phyloP scores from a whole-genome alignment of 1,284 basidiomycete species.

The Ceraceosorus guamensis region DNA sequence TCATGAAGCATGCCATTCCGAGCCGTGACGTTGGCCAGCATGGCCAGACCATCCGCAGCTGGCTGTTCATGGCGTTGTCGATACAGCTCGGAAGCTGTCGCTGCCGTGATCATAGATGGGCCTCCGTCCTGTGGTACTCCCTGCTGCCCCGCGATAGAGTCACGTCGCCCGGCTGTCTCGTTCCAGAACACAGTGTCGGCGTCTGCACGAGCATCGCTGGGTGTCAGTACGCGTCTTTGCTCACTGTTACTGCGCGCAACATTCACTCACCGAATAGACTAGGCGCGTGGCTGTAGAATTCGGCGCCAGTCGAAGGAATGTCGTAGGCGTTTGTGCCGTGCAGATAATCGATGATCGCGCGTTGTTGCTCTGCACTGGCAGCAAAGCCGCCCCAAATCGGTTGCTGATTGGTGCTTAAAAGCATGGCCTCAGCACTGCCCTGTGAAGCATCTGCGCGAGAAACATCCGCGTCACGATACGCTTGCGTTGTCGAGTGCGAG shows the following conservation, averaged over 20 bases:
- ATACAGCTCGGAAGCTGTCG: not conserved
- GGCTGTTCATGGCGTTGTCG: constrained; percentile 7
- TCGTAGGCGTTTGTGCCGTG: not conserved
- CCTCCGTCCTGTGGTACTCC: not conserved
- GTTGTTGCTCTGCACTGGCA: not conserved
- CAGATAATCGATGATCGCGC: not conserved
- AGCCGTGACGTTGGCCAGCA: not conserved
- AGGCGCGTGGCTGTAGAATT: not conserved
- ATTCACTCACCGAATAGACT: constrained; percentile 1
- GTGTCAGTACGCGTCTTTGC: not conserved
- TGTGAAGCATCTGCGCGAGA: too few relatives aligned
- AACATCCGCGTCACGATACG: too few relatives aligned
- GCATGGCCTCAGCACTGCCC: too few relatives aligned
- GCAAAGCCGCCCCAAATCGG: not conserved
- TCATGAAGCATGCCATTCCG: too few relatives aligned
- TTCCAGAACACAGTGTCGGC: constrained; percentile 39
- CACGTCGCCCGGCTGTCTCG: constrained; percentile 17
- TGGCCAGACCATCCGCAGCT: too few relatives aligned
- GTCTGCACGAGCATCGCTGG: constrained; percentile 8
- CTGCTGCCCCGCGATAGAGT: not conserved
- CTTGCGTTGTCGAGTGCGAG: too few relatives aligned
- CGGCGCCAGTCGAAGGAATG: not conserved
- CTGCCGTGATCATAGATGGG: not conserved
- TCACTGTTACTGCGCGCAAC: not conserved
- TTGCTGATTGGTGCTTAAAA: too few relatives aligned